A percentile compares a stretch with the other conserved stretches of the same genome.
phyloP scores from a whole-genome alignment of 108 stramenopile species.

The Pseudonitzschia multistriata region DNA sequence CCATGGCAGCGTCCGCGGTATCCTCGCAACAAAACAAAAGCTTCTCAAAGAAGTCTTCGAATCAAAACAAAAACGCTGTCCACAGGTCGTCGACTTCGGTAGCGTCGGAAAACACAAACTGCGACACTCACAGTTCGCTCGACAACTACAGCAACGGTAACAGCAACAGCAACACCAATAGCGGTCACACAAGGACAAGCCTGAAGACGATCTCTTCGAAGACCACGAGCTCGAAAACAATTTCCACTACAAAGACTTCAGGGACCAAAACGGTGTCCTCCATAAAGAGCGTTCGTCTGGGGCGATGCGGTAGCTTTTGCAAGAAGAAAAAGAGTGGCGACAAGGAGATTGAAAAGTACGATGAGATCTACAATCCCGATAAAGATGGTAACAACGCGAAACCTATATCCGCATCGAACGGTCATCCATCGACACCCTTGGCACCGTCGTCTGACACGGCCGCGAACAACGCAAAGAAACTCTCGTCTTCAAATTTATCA shows the following conservation, averaged over 20 bases:
- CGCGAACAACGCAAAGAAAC: neutral
- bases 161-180: neutral
- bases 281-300: neutral
- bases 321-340: neutral
- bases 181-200: neutral
- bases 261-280: no score
- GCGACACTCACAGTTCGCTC: neutral
- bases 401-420: neutral
- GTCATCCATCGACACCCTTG: neutral
- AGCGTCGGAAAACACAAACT: neutral
- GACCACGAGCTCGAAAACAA: no score
- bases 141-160: neutral
- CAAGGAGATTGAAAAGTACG: conserved; percentile 28
- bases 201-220: neutral
- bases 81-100: neutral
- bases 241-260: no score
- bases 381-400: neutral
- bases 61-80: neutral
- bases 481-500: neutral
- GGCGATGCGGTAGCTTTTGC: conserved; percentile 3
- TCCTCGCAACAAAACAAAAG: neutral
- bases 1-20: neutral
- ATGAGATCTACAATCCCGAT: conserved; percentile 25
- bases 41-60: neutral
- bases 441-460: neutral